Evolutionary conservation across 768 basidiomycete species (phyloP), one percentile per base, ranked within the genome.

Genomic region (Amylocystis lapponica): DNA sequence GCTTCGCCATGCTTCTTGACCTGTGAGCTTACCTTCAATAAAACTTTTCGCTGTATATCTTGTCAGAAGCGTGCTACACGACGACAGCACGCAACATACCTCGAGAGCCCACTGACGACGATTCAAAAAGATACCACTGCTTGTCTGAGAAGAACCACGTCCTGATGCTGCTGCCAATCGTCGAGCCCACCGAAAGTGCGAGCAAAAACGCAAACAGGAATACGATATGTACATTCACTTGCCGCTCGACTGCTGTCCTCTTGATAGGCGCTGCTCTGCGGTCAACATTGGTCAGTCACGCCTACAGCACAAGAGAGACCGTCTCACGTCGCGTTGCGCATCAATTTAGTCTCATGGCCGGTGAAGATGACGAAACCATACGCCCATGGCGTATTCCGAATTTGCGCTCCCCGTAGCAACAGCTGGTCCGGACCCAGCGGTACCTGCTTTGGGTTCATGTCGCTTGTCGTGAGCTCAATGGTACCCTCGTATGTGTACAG

Each of bases 321-420:
- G 16, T 71, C 90, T 68, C 57, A 93, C 92, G 94, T 97, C 32
- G 96, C 95, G 56, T 98, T 98, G 46, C 90, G 78, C 92, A 98
- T 94, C 27, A 99, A 65, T 64, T 99, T 99, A 16, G 96, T 98
- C 70, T 99, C 94, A 58, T 98, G 96, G 0, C 96, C 96, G 0
- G 93, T 95, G 54, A 92, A 97, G 31, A 98, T 86, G 26, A 83
- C 84, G 7, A 99, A 59, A 11, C 94, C 95, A 62, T 97, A 98
- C 22, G 88, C 78, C 96, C 96, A 99, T 8, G 86, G 81, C 2
- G 96, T 98, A 62, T 99, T 99, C 43, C 96, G 76, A 44, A 99
- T 61, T 61, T 99, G 96, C 22, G 96, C 94, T 1, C 96, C 96
- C 25, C 96, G 81, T 30, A 99, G 70, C 10, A 98, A 73, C 56